Evolutionary conservation across 2,329 filamentous ascomycete species (phyloP), one percentile per base, ranked within the genome.

Genomic region (Chaetothyriales sp.): DNA sequence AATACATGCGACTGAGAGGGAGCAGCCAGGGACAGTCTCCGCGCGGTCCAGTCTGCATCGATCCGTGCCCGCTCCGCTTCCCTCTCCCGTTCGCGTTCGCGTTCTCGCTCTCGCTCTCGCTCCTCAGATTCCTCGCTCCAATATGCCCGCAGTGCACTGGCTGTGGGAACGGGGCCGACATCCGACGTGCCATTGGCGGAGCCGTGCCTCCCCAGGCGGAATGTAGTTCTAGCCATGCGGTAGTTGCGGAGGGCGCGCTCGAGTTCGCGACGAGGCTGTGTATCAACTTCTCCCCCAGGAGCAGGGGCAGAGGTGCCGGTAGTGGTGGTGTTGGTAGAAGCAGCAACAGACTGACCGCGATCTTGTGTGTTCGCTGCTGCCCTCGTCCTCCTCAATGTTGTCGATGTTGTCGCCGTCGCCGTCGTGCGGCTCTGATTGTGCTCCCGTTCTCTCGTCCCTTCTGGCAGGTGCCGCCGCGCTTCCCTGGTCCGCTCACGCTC

Each of bases 241-340:
- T 56, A 54, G 18, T 47, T 52, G 22, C 50, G 51, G 19, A 58
- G 28, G 10, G 53, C 53, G 25, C 49, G 47, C 46, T 55, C 56
- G 5, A 58, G 51, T 28, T 47, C 45, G n/a, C 45, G 18, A 20
- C 26, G 45, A 8, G 28, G 28, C 4, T 36, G 28, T 8, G 28
- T 36, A 36, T 36, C 28, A 10, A 36, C 12, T 5, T 36, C 28
- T 10, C 43, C 43, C 47, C 48, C 15, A 22, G 48, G 26, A 36
- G 28, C 28, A 10, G 28, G 4, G 10, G 28, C 12, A 2, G 28
- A 2, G 28, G 28, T 12, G 28, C 4, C 28, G 10, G 28, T 10
- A 2, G 28, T 12, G 28, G 28, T 12, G 28, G 28, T 8, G 12
- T 3, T 12, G 4, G 28, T 36, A 5, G 28, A 9, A 12, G 28